A percentile compares a stretch with the other conserved stretches of the same genome.
Conservation (phyloP, 345 rosid genomes). For the Ceriops decandra region DNA sequence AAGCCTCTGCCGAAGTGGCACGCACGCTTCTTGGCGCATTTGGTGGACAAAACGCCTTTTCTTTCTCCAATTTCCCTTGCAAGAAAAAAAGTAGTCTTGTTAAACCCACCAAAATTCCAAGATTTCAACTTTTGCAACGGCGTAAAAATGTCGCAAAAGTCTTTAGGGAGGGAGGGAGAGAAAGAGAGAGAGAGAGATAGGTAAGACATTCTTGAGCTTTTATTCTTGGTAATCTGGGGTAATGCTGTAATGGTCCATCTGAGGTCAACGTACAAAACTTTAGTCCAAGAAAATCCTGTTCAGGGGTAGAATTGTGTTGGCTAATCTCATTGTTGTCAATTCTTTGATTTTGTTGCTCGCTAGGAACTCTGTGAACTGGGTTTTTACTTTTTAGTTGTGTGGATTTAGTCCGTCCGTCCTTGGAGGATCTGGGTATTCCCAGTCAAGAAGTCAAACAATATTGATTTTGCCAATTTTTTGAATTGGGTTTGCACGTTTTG, state of each 20-base stretch:
- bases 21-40: constrained; percentile 69
- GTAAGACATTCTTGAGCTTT: constrained; percentile 19
- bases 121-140: constrained; percentile 7
- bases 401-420: too few species aligned
- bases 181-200: constrained; percentile 4
- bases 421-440: too few species aligned
- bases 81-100: constrained; percentile 8
- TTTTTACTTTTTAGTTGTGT: too few species aligned
- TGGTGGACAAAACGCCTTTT: constrained; percentile 24
- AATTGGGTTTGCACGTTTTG: too few species aligned
- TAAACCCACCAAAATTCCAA: constrained; percentile 4
- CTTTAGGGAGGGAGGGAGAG: not conserved
- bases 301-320: not conserved
- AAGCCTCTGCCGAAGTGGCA: constrained; percentile 39
- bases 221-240: constrained; percentile 25
- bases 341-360: not conserved
- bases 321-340: constrained; percentile 8
- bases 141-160: not conserved
- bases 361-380: constrained; percentile 13
- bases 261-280: not conserved
- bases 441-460: too few species aligned
- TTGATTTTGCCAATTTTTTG: too few species aligned
- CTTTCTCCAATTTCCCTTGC: constrained; percentile 16
- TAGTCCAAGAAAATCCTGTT: constrained; percentile 8
- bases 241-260: constrained; percentile 28